Percentiles rank a stretch among this genome's conserved stretches.
Conservation (phyloP, 345 rosid species). For the Eucalyptus rudis region DNA sequence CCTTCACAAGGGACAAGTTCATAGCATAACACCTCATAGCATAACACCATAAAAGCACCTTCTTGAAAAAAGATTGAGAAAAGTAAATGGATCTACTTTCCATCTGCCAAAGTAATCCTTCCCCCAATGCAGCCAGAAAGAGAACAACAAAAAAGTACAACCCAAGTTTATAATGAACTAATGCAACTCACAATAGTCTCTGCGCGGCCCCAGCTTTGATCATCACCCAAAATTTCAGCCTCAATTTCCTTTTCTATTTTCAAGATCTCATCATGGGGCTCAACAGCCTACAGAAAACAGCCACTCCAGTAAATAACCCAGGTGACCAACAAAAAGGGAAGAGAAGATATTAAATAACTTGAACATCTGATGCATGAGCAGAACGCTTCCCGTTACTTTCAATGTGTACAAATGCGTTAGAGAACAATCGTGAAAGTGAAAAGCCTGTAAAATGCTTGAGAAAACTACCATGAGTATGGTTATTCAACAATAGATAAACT, state of each 20-base stretch:
- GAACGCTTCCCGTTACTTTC: not conserved
- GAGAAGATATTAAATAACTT: not conserved
- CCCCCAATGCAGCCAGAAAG: not conserved
- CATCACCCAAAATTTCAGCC: conserved; percentile 69
- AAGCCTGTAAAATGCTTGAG: not conserved
- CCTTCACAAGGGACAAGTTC: not conserved
- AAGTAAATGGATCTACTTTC: not conserved
- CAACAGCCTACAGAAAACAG: conserved; percentile 18
- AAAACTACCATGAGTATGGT: not conserved
- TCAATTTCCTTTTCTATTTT: conserved; percentile 54
- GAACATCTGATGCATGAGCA: not conserved
- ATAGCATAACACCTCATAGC: not conserved
- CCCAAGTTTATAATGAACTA: not conserved
- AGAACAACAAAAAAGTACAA: not conserved
- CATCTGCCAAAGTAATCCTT: not conserved
- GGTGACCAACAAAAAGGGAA: not conserved
- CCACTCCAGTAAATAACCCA: not conserved
- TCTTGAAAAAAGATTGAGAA: not conserved
- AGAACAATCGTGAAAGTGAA: not conserved
- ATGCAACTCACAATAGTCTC: conserved; percentile 47
- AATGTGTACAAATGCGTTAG: not conserved
- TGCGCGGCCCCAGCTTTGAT: conserved; percentile 52
- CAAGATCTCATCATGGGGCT: conserved; percentile 50
- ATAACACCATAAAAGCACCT: not conserved
- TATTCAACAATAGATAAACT: not conserved